These are phyloP conservation scores for Ulmus americana DNA, from an alignment of 331 rosid species.

Conservation along the genomic window DNA sequence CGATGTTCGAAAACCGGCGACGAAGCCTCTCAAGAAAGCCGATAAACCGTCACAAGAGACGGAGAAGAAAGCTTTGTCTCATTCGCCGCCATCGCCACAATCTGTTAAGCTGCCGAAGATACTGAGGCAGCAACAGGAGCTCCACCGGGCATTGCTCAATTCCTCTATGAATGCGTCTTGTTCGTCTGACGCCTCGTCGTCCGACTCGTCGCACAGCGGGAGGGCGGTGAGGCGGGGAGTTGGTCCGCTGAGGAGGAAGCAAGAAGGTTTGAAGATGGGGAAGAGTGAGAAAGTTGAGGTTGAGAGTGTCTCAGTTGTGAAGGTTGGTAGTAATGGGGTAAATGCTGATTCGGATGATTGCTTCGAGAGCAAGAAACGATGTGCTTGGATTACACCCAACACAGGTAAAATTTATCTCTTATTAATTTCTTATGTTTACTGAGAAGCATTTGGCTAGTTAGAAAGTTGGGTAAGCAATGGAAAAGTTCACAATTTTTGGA, in stretches of 20 bases:
- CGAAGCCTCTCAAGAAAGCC: constrained; percentile 42
- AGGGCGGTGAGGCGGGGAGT: constrained; percentile 10
- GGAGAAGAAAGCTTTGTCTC: constrained; percentile 35
- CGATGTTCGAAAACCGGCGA: constrained; percentile 37
- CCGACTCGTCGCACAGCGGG: constrained; percentile 52
- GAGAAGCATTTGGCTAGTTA: constrained; percentile 3
- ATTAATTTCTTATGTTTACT: background rate
- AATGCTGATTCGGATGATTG: constrained; percentile 32
- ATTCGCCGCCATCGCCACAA: constrained; percentile 27
- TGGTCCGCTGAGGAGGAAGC: constrained; percentile 36
- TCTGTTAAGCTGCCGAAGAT: constrained; percentile 24
- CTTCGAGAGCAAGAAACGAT: constrained; percentile 63
- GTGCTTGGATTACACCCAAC: constrained; percentile 69
- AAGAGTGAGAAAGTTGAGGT: constrained; percentile 28
- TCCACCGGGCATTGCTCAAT: constrained; percentile 33
- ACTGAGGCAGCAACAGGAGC: constrained; percentile 35
- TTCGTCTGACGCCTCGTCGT: constrained; percentile 70
- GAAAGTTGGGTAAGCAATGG: background rate
- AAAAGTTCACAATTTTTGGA: background rate
- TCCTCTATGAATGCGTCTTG: constrained; percentile 62
- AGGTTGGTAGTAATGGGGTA: constrained; percentile 25
- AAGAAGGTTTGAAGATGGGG: constrained; percentile 27
- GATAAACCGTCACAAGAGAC: constrained; percentile 28
- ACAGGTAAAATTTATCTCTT: constrained; percentile 34
- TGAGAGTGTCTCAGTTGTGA: constrained; percentile 14